These are phyloP conservation scores for Fusarium paranaense DNA, from an alignment of 2,329 filamentous ascomycete genomes.

Conservation along the genomic window DNA sequence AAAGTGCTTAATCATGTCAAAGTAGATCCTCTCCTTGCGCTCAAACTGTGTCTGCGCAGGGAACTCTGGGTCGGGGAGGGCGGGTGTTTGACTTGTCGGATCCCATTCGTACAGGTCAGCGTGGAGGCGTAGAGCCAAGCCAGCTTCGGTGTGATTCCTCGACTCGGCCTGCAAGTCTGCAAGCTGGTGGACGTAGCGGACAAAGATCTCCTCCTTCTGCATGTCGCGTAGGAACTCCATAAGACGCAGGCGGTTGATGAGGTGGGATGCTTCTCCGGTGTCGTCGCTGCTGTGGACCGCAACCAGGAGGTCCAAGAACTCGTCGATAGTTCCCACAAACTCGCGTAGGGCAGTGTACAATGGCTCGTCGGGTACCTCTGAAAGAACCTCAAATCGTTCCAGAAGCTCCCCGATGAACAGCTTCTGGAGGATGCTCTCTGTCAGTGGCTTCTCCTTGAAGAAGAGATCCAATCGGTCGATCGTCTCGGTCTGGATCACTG, in stretches of 20 bases:
- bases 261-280: constrained; percentile 79
- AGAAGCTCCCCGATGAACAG: constrained; percentile 90
- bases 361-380: constrained; percentile 74
- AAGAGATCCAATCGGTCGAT: constrained; percentile 92
- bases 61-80: constrained; percentile 79
- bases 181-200: constrained; percentile 94
- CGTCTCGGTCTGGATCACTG: constrained; percentile 93
- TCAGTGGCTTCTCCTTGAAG: constrained; percentile 89
- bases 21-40: constrained; percentile 91
- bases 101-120: constrained; percentile 96
- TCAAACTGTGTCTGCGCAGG: constrained; percentile 90
- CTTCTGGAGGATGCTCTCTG: constrained; percentile 91
- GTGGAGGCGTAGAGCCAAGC: constrained; percentile 88
- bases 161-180: constrained; percentile 80
- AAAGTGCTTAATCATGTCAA: constrained; percentile 93
- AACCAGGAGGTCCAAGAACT: constrained; percentile 89
- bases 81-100: constrained; percentile 71
- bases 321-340: constrained; percentile 86
- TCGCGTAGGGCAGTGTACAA: constrained; percentile 82
- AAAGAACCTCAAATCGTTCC: constrained; percentile 79
- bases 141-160: constrained; percentile 87
- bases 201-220: constrained; percentile 97
- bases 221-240: constrained; percentile 98
- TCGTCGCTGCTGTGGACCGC: constrained; percentile 85
- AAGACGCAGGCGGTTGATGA: constrained; percentile 87